Percentiles rank a stretch among this genome's conserved stretches.
Conservation (phyloP, 345 rosid species). For the Kernera saxatilis region DNA sequence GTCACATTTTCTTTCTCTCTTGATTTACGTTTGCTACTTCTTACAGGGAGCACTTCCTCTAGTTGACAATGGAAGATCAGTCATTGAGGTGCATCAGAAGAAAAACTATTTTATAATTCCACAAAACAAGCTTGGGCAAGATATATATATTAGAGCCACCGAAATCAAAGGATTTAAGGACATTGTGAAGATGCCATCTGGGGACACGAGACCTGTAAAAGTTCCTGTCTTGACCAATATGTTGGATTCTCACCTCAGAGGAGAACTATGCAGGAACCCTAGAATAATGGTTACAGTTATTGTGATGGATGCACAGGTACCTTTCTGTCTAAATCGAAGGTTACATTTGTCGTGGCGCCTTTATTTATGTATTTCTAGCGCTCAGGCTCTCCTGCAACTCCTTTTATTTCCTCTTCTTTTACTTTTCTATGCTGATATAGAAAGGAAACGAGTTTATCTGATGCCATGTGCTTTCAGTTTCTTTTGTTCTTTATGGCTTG, state of each 20-base stretch:
- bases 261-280: constrained; percentile 40
- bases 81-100: constrained; percentile 65
- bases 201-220: constrained; percentile 73
- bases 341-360: background rate
- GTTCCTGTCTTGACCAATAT: constrained; percentile 86
- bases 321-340: background rate
- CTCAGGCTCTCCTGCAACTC: background rate
- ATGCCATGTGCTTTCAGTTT: background rate
- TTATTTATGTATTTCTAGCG: background rate
- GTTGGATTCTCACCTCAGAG: constrained; percentile 78
- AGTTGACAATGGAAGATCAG: constrained; percentile 47
- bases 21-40: constrained; percentile 6
- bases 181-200: constrained; percentile 80
- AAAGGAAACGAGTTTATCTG: background rate
- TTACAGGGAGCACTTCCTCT: constrained; percentile 52
- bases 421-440: background rate
- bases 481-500: background rate
- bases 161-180: constrained; percentile 55
- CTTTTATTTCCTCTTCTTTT: background rate
- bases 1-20: constrained; percentile 1
- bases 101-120: constrained; percentile 77
- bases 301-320: constrained; percentile 73
- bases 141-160: constrained; percentile 71
- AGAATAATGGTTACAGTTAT: constrained; percentile 74
- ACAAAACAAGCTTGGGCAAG: constrained; percentile 92